Evolutionary conservation across 441 rosid species (phyloP).

Genomic region (Rhodomyrtus psidioides): DNA sequence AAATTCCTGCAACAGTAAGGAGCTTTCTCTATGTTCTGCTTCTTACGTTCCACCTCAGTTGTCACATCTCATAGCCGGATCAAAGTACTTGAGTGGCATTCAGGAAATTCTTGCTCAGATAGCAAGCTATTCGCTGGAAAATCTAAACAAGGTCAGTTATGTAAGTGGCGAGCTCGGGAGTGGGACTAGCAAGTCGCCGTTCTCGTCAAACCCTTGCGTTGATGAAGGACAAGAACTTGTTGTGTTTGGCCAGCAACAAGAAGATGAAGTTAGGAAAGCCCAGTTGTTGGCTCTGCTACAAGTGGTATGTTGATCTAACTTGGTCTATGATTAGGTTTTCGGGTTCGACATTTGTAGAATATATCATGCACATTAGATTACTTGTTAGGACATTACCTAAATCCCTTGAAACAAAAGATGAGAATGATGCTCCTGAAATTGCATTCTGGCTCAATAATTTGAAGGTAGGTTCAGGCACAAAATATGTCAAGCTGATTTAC

Average conservation of each 20-base stretch:
- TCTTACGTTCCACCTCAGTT: constrained; percentile 24
- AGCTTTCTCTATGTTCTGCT: constrained; percentile 39
- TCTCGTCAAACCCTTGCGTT: constrained; percentile 4
- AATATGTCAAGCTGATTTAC: neutral
- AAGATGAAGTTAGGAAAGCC: constrained; percentile 45
- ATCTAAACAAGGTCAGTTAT: constrained; percentile 27
- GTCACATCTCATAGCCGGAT: constrained; percentile 40
- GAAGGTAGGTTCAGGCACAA: neutral
- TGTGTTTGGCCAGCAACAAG: constrained; percentile 15
- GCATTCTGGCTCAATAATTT: neutral
- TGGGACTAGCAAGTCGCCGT: constrained; percentile 12
- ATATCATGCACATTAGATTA: neutral
- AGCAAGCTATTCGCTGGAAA: constrained; percentile 64
- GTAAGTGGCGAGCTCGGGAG: constrained; percentile 17
- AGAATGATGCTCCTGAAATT: neutral
- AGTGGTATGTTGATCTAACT: constrained; percentile 41
- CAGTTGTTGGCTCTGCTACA: constrained; percentile 63
- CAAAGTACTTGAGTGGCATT: constrained; percentile 56
- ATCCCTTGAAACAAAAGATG: neutral
- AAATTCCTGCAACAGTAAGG: constrained; percentile 41
- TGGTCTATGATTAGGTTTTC: neutral
- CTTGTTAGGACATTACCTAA: neutral
- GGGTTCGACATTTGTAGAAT: neutral
- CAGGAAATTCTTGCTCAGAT: constrained; percentile 85
- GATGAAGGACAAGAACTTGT: constrained; percentile 22